A percentile compares a stretch with the other conserved stretches of the same genome.
Evolutionary conservation across 2,329 filamentous ascomycete species (phyloP).

Genomic region (Plenodomus biglobosus): DNA sequence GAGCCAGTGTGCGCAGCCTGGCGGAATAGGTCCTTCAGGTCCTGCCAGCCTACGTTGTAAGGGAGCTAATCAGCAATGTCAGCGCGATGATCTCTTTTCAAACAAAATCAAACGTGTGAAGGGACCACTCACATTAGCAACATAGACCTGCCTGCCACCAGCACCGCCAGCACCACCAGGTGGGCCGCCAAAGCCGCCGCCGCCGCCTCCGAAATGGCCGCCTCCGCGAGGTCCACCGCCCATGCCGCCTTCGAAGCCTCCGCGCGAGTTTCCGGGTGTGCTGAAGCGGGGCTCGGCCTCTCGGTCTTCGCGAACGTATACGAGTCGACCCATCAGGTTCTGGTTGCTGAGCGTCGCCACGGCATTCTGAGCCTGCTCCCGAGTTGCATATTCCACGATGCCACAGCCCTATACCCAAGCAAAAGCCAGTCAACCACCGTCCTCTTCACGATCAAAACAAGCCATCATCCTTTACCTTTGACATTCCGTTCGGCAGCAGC

Average conservation of each 20-base stretch:
- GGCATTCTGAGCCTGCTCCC: conserved; percentile 97
- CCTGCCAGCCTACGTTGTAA: conserved; percentile 97
- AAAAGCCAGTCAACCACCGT: conserved; percentile 98
- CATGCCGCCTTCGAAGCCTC: conserved; percentile 51
- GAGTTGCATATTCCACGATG: conserved; percentile 99
- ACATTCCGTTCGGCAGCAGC: conserved; percentile 99
- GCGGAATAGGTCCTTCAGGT: conserved; percentile 97
- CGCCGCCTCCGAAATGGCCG: conserved; percentile 48
- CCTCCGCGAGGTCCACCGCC: conserved; percentile 46
- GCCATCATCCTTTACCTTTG: conserved; percentile 99
- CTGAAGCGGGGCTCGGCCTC: conserved; percentile 97
- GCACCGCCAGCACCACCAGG: conserved; percentile 63
- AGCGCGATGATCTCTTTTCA: conserved; percentile 33
- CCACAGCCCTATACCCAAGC: conserved; percentile 98
- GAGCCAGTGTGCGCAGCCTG: conserved; percentile 63
- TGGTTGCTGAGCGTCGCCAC: conserved; percentile 98
- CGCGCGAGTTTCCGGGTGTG: conserved; percentile 61
- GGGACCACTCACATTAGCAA: conserved; percentile 89
- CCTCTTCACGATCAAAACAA: conserved; percentile 73
- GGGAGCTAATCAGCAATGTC: conserved; percentile 68
- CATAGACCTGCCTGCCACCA: conserved; percentile 87
- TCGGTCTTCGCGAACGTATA: conserved; percentile 98
- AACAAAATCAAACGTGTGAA: too few species aligned
- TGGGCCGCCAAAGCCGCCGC: conserved; percentile 45
- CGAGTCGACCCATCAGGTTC: conserved; percentile 95